phyloP scores from a whole-genome alignment of 2,329 filamentous ascomycete genomes.

The Allantophomopsis lycopodina region DNA sequence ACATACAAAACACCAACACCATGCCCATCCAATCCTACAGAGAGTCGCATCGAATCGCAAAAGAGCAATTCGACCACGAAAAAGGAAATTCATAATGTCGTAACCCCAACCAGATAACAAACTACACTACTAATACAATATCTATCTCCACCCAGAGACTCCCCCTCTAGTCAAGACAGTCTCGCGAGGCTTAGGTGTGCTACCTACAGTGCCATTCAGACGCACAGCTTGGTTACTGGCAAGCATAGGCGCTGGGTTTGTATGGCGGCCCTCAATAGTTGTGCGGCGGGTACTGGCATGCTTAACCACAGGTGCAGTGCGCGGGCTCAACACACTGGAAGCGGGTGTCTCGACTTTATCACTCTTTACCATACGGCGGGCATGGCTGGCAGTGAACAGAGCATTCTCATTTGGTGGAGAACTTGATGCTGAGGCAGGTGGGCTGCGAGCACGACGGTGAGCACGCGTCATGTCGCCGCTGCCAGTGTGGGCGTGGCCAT shows the following conservation, averaged over 20 bases:
- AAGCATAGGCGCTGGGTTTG: conserved; percentile 4
- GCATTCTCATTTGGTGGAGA: conserved; percentile 41
- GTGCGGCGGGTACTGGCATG: conserved; percentile 11
- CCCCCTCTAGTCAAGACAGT: conserved; percentile 13
- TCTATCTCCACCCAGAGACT: conserved; percentile 16
- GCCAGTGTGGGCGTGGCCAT: conserved; percentile 2
- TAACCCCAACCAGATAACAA: too few species aligned
- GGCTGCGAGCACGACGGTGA: conserved; percentile 15
- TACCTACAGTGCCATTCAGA: conserved; percentile 10
- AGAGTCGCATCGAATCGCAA: too few species aligned
- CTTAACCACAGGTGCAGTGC: conserved; percentile 44
- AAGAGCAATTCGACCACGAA: too few species aligned
- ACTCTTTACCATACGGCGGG: conserved; percentile 50
- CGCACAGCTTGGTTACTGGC: conserved; percentile 9
- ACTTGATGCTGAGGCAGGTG: conserved; percentile 31
- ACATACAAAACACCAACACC: too few species aligned
- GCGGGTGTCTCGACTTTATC: conserved; percentile 41
- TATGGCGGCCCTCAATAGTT: conserved; percentile 13
- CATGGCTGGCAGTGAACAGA: conserved; percentile 52
- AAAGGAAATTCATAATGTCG: too few species aligned
- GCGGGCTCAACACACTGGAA: conserved; percentile 45
- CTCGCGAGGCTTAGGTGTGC: conserved; percentile 13
- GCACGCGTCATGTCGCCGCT: conserved; percentile 10
- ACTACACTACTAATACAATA: too few species aligned
- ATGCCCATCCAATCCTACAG: too few species aligned